These are phyloP conservation scores for Alloteropsis semialata DNA, from an alignment of 176 grass and related monocot genomes.

Conservation along the genomic window DNA sequence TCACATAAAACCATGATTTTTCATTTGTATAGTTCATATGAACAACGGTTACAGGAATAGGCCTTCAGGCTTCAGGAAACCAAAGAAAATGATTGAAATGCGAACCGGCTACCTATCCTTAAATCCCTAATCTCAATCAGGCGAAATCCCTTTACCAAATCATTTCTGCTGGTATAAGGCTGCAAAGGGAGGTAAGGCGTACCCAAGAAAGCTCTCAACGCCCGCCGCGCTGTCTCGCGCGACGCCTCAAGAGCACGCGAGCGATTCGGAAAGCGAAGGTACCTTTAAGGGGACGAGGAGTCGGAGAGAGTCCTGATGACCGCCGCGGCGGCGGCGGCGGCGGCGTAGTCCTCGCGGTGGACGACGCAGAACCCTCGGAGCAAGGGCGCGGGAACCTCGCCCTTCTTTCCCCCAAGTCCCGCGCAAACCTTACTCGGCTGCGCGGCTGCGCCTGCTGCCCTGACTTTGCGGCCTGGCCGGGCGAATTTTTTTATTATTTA, in stretches of 20 bases:
- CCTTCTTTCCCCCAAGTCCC: background rate
- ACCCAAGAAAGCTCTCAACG: background rate
- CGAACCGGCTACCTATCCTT: background rate
- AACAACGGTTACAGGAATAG: background rate
- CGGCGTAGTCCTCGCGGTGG: background rate
- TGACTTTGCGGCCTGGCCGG: too few relatives aligned
- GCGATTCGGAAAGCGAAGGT: background rate
- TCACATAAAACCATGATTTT: background rate
- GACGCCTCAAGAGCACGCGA: background rate
- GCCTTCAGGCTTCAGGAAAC: background rate
- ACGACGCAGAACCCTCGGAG: background rate
- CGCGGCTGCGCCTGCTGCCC: too few relatives aligned
- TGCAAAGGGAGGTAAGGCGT: background rate
- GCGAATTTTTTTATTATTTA: too few relatives aligned
- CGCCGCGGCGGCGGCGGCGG: too few relatives aligned
- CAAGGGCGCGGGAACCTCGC: background rate
- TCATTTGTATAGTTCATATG: background rate
- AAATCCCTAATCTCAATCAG: background rate
- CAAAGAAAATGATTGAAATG: background rate
- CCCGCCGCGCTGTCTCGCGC: background rate
- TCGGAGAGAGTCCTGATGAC: background rate
- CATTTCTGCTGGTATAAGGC: background rate
- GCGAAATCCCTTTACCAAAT: background rate
- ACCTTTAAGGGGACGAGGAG: too few relatives aligned
- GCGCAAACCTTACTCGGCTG: background rate